phyloP scores from a whole-genome alignment of 306 rosid genomes.

The Argentina anserina region DNA sequence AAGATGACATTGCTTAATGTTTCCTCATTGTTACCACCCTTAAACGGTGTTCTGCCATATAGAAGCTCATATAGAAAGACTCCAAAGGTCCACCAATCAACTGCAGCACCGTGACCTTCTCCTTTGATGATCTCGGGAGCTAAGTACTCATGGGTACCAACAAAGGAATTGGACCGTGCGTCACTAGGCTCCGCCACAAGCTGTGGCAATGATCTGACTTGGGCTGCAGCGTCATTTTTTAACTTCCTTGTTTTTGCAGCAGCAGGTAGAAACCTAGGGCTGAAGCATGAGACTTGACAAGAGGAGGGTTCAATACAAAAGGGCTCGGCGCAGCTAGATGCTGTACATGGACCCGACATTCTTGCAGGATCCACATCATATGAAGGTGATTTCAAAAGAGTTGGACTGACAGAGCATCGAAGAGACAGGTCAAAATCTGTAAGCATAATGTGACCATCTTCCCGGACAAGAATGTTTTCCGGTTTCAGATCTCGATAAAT shows the following conservation, averaged over 20 bases:
- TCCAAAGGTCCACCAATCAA: slow-evolving; percentile 98
- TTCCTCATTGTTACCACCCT: slow-evolving; percentile 68
- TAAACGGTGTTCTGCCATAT: slow-evolving; percentile 79
- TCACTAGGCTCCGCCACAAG: slow-evolving; percentile 87
- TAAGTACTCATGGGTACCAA: slow-evolving; percentile 88
- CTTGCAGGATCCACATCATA: slow-evolving; percentile 47
- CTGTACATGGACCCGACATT: slow-evolving; percentile 62
- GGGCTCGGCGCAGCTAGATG: slow-evolving; percentile 70
- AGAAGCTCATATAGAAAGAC: slow-evolving; percentile 80
- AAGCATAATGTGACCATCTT: slow-evolving; percentile 92
- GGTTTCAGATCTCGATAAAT: slow-evolving; percentile 87
- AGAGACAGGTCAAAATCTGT: slow-evolving; percentile 87
- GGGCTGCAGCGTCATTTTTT: slow-evolving; percentile 49
- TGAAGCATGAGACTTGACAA: slow-evolving; percentile 82
- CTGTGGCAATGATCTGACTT: slow-evolving; percentile 73
- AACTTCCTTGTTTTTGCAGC: slow-evolving; percentile 56
- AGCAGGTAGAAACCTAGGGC: slow-evolving; percentile 69
- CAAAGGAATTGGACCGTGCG: slow-evolving; percentile 86
- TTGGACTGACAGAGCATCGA: slow-evolving; percentile 72
- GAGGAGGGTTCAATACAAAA: slow-evolving; percentile 69
- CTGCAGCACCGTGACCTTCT: slow-evolving; percentile 91
- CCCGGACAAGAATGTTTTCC: slow-evolving; percentile 85
- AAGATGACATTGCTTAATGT: slow-evolving; percentile 72
- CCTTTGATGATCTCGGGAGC: slow-evolving; percentile 94
- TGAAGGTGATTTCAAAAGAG: slow-evolving; percentile 54